Conservation (phyloP, 2,329 filamentous ascomycete genomes). For the Fusarium setosum region DNA sequence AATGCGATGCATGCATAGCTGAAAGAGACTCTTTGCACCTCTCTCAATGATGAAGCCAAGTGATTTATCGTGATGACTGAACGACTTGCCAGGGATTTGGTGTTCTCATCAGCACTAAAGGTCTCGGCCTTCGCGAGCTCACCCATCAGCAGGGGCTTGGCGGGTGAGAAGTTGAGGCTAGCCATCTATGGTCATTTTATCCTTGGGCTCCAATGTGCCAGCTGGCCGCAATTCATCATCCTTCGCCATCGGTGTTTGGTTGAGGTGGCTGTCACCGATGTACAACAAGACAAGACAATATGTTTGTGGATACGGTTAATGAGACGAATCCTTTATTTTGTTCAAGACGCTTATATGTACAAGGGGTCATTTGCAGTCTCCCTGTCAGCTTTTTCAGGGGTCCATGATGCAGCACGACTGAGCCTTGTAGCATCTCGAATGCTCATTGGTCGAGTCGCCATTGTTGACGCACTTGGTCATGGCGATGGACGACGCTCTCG, state of each 20-base stretch:
- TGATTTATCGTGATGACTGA: not conserved
- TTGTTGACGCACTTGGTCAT: too few relatives aligned
- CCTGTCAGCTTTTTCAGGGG: too few relatives aligned
- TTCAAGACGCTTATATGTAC: too few relatives aligned
- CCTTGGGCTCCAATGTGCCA: not conserved
- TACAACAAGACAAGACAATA: too few relatives aligned
- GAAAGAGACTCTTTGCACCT: conserved; percentile 35
- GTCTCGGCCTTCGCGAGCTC: not conserved
- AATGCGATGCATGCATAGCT: conserved; percentile 43
- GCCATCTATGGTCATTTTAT: not conserved
- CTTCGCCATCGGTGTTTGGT: too few relatives aligned
- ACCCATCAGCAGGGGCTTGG: not conserved
- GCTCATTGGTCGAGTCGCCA: conserved; percentile 19
- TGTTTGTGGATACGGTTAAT: too few relatives aligned
- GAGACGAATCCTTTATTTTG: too few relatives aligned
- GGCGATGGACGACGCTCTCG: too few relatives aligned
- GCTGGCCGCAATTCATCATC: not conserved
- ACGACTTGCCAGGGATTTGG: not conserved
- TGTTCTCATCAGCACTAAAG: not conserved
- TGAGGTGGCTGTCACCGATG: too few relatives aligned
- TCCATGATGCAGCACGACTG: too few relatives aligned
- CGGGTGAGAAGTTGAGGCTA: not conserved
- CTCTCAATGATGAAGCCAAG: conserved; percentile 4
- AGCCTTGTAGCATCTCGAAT: too few relatives aligned
- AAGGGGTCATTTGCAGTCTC: too few relatives aligned